Percentiles rank a stretch among this genome's conserved stretches.
These are phyloP conservation scores for Pelagophyceae sp. DNA, from an alignment of 352 stramenopile species.

Conservation along the genomic window DNA sequence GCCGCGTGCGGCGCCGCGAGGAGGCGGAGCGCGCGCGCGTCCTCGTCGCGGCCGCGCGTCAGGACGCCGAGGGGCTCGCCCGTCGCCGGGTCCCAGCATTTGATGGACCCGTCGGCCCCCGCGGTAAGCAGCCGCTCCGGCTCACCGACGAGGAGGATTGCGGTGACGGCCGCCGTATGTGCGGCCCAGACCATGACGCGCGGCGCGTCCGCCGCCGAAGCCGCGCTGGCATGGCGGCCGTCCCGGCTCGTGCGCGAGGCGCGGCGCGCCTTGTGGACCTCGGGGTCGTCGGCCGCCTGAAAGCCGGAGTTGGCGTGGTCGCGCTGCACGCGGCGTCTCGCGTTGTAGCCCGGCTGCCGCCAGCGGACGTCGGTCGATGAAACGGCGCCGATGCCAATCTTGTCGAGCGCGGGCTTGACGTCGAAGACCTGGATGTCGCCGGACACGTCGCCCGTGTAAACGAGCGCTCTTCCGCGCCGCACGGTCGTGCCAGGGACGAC, in stretches of 20 bases:
- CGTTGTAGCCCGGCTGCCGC: conserved; percentile 19
- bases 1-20: neutral
- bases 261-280: too few relatives aligned
- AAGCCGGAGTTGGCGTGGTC: conserved; percentile 18
- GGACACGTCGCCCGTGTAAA: conserved; percentile 27
- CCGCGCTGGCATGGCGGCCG: neutral
- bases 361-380: neutral
- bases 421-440: conserved; percentile 24
- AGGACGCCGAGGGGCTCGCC: conserved; percentile 19
- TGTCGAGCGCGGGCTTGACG: conserved; percentile 12
- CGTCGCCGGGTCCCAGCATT: conserved; percentile 10
- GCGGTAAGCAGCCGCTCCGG: conserved; percentile 17
- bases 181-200: neutral
- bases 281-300: neutral
- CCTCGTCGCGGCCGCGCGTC: conserved; percentile 18
- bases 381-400: conserved; percentile 3
- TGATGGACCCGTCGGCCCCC: conserved; percentile 16
- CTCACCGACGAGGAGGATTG: conserved; percentile 8
- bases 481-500: neutral
- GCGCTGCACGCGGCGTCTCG: conserved; percentile 1
- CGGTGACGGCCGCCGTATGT: conserved; percentile 19
- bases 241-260: neutral
- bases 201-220: neutral
- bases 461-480: conserved; percentile 9
- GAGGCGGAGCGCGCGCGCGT: neutral